These are phyloP conservation scores for Fraxinus paxiana DNA, from an alignment of 305 asterid species.

Conservation along the genomic window DNA sequence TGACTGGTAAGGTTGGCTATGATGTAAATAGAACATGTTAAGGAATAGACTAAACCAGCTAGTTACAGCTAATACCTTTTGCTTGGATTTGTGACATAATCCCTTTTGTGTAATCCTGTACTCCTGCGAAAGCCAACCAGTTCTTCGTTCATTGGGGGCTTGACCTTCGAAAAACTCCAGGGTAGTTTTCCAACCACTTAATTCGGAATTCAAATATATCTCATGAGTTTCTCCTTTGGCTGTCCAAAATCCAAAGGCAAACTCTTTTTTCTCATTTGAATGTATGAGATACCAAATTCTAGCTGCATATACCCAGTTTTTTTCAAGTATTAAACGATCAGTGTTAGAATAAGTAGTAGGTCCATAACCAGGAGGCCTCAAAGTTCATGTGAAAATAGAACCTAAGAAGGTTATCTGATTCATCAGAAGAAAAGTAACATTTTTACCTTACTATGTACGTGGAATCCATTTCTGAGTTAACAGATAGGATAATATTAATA, in stretches of 20 bases:
- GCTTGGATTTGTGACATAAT: background rate
- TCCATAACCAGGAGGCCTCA: background rate
- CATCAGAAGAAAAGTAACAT: background rate
- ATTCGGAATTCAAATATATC: background rate
- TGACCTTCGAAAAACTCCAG: background rate
- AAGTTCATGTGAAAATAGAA: background rate
- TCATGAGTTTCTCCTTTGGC: background rate
- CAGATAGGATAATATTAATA: background rate
- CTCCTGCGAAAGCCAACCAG: slow-evolving; percentile 1
- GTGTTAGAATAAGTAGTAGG: background rate
- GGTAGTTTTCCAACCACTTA: background rate
- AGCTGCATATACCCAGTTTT: background rate
- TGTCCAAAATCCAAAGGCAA: background rate
- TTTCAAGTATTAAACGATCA: background rate
- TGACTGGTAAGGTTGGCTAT: background rate
- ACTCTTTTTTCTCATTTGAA: background rate
- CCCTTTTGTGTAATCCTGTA: background rate
- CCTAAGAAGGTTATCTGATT: background rate
- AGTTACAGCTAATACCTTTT: background rate
- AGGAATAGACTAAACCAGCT: background rate
- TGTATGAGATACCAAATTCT: background rate
- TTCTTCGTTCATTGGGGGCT: background rate
- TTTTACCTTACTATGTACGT: background rate
- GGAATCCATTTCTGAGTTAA: background rate
- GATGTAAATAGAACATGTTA: background rate